Evolutionary conservation across 202 grass and related monocot genomes (phyloP).

Genomic region (Dendrocalamus latiflorus): DNA sequence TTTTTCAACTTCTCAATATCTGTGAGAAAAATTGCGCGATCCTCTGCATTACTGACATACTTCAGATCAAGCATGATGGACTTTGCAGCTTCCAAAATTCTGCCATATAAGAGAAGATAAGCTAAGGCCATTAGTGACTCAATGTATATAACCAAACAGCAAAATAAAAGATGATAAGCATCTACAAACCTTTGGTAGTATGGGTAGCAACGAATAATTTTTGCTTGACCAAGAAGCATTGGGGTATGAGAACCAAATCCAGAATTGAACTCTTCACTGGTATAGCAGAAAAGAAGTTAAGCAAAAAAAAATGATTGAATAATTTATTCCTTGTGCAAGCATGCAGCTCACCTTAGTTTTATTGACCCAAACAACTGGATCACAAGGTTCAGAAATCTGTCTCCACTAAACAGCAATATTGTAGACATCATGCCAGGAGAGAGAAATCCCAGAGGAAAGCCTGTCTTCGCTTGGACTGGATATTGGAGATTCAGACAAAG

Average conservation of each 20-base stretch:
- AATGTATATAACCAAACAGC: slow-evolving; percentile 22
- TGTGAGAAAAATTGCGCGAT: slow-evolving; percentile 72
- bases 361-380: slow-evolving; percentile 99
- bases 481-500: slow-evolving; percentile 48
- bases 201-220: slow-evolving; percentile 91
- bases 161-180: slow-evolving; percentile 7
- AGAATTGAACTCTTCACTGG: slow-evolving; percentile 97
- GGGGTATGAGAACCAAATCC: slow-evolving; percentile 99
- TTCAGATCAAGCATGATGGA: slow-evolving; percentile 68
- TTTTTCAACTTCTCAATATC: slow-evolving; percentile 74
- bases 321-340: slow-evolving; percentile 5
- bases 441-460: slow-evolving; percentile 53
- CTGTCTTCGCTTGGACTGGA: slow-evolving; percentile 67
- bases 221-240: slow-evolving; percentile 96
- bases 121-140: slow-evolving; percentile 14
- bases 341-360: slow-evolving; percentile 71
- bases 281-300: slow-evolving; percentile 25
- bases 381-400: slow-evolving; percentile 97
- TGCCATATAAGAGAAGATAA: slow-evolving; percentile 43
- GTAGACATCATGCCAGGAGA: slow-evolving; percentile 95
- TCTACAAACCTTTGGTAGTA: slow-evolving; percentile 74
- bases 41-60: slow-evolving; percentile 87
- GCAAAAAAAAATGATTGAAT: slow-evolving; percentile 26
- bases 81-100: slow-evolving; percentile 69
- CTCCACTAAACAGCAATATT: slow-evolving; percentile 90